phyloP scores from a whole-genome alignment of 495 filamentous ascomycete species.

The Penicillium pulvis region DNA sequence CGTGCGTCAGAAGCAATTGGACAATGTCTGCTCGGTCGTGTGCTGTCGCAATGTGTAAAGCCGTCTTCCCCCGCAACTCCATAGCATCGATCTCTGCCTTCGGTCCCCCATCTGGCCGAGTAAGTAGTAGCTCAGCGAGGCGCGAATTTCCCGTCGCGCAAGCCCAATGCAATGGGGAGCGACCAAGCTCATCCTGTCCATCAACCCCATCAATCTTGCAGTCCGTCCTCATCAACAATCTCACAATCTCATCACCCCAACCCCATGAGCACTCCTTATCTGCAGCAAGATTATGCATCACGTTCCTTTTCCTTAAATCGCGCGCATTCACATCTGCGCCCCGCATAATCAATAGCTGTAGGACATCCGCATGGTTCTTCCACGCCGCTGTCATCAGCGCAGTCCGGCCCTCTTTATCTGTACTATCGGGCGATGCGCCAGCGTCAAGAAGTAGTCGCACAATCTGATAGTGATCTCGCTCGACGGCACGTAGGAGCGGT shows the following conservation, averaged over 20 bases:
- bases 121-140: conserved; percentile 58
- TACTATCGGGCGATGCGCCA: conserved; percentile 41
- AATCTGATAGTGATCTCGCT: conserved; percentile 50
- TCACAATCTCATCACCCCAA: conserved; percentile 54
- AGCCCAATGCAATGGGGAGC: conserved; percentile 66
- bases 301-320: conserved; percentile 42
- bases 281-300: conserved; percentile 57
- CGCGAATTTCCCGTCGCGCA: conserved; percentile 60
- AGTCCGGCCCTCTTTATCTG: conserved; percentile 53
- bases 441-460: conserved; percentile 47
- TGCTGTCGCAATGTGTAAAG: conserved; percentile 60
- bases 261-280: conserved; percentile 51
- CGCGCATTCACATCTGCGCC: conserved; percentile 53
- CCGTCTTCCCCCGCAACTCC: conserved; percentile 61
- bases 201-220: conserved; percentile 50
- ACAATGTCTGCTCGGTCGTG: conserved; percentile 58
- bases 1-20: conserved; percentile 51
- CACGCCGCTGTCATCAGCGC: conserved; percentile 62
- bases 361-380: conserved; percentile 53
- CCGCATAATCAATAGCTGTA: conserved; percentile 50
- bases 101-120: conserved; percentile 34
- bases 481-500: conserved; percentile 53
- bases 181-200: conserved; percentile 49
- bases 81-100: conserved; percentile 52
- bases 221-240: conserved; percentile 43